Evolutionary conservation across 176 grass and related monocot species (phyloP), one percentile per base, ranked within the genome.

Genomic region (Cymbopogon citratus): DNA sequence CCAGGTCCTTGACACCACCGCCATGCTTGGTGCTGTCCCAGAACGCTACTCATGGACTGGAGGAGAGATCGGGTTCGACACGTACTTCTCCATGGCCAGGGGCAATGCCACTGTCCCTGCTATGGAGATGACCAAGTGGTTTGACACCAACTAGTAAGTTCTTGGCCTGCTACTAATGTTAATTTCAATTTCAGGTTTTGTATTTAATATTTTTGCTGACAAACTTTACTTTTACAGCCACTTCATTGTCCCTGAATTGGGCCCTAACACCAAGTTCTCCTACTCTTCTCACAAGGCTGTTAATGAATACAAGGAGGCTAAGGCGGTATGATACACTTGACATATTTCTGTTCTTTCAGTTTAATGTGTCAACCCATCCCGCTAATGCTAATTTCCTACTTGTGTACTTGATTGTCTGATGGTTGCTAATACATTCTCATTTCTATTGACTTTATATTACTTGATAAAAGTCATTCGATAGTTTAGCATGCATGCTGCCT

Each of bases 41-140:
- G 91, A 92, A 5, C 83, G 94, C 35, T 97, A 97, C 71, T 89
- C 89, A 36, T 97, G 91, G 87, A 73, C 82, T 5, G 89, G 91
- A 19, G 89, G 91, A n/a, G 91, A 97, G 87, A 97, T 97, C 23
- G 85, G 85, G 14, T 90, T 90, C 11, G 85, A 89, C 77, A 92
- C 85, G 35, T 97, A 92, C 82, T 97, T 97, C 91, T 97, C 94
- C 8, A 97, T 97, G 94, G 94, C 94, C 46, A 97, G 94, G 80
- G 91, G 94, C 21, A 97, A 97, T 60, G 89, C 94, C 68, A 92
- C 94, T n/a, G 89, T 94, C 38, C 91, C 91, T 75, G 94, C 94
- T 86, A 94, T 97, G 94, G 94, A 97, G 85, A 97, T 97, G 94
- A 97, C 94, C 80, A 97, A 97, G 87, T 97, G 94, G 94, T 97